phyloP scores from a whole-genome alignment of 306 rosid species.

The Cicer yamashitae region DNA sequence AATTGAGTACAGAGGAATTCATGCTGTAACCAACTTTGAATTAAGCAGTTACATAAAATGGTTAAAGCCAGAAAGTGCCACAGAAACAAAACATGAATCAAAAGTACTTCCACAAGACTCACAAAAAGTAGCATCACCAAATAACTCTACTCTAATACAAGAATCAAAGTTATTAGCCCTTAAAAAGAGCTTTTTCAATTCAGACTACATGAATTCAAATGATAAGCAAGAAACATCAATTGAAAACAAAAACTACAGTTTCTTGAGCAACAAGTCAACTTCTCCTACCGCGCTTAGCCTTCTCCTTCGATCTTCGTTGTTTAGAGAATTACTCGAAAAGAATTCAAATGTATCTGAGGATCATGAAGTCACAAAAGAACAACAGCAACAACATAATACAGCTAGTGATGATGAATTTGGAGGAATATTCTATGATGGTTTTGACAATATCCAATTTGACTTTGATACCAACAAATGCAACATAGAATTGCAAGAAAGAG shows the following conservation, averaged over 20 bases:
- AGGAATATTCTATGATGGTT: conserved; percentile 58
- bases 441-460: conserved; percentile 55
- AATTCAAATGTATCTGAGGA: conserved; percentile 60
- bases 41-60: conserved; percentile 80
- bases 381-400: conserved; percentile 34
- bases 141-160: conserved; percentile 42
- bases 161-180: conserved; percentile 50
- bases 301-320: conserved; percentile 70
- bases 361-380: conserved; percentile 54
- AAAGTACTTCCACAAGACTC: conserved; percentile 39
- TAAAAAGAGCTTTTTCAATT: conserved; percentile 42
- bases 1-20: conserved; percentile 84
- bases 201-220: conserved; percentile 47
- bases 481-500: conserved; percentile 59
- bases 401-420: conserved; percentile 57
- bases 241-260: conserved; percentile 41
- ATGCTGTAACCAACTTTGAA: conserved; percentile 91
- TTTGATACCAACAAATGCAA: conserved; percentile 50
- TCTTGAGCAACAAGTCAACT: conserved; percentile 53
- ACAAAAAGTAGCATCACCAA: conserved; percentile 40
- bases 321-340: conserved; percentile 68
- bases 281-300: conserved; percentile 81
- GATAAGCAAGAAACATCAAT: conserved; percentile 44
- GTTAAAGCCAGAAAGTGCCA: conserved; percentile 61
- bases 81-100: conserved; percentile 43